Evolutionary conservation across 352 stramenopile genomes (phyloP), one percentile per base, ranked within the genome.

Genomic region (Phytophthora europaea): DNA sequence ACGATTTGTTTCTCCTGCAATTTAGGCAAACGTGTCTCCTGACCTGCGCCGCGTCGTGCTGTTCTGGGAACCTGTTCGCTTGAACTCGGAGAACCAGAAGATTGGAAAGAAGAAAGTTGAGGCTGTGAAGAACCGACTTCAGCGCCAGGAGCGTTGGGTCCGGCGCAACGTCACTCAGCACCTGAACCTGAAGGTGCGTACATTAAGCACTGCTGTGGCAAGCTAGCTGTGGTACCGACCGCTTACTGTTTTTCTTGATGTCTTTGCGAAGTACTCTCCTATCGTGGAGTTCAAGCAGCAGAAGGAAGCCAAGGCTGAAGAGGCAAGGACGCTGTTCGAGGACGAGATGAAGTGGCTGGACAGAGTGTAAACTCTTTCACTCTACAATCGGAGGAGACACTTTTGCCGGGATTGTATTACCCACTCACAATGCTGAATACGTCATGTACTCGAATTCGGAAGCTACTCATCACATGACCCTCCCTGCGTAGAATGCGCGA

Each of bases 261-360:
- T 59, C 22, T n/a, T 43, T 55, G n/a, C 45, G 40, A 34, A 94
- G 88, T 95, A 94, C 59, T 91, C 86, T 33, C 88, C 88, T 33
- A 77, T 91, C 34, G 69, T 95, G 34, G 82, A 93, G 76, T 94
- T 95, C 80, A 93, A 92, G 74, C 79, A 88, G 54, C 84, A 84
- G 55, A 88, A 85, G 70, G 73, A 89, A 55, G 67, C 72, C 56
- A 92, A 93, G 81, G 84, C 72, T 52, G 84, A 92, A 61, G 76
- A 90, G 33, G 72, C 75, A n/a, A 85, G 77, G 34, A 80, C 74
- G 16, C 57, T 89, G 36, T 95, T 95, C 57, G 88, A 95, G 43
- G 65, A 80, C 33, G 88, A 95, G 70, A 94, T 95, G 87, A 80
- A 84, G 36, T 95, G 88, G 88, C 72, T 95, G 23, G 80, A 94